Base-by-base conservation (phyloP, 805 yeast genomes). In the Saccharomycopsis vini region DNA sequence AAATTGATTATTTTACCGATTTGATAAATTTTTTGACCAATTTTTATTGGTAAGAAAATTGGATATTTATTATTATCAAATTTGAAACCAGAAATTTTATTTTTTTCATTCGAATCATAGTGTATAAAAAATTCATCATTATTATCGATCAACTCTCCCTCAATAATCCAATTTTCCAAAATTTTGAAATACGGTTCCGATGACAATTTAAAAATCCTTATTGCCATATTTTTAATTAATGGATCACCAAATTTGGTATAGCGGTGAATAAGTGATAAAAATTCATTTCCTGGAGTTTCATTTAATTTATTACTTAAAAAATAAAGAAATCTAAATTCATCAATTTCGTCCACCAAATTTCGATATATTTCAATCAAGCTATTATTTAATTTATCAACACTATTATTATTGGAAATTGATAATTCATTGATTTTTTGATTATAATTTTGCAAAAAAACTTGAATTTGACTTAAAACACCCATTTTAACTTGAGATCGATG, bases 1-100 rank as follows among this genome's bases (percentile, higher is more conserved):
- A 80, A 89, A 7, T 75, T 68, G 4, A 80, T 62, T 5, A 84
- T 73, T 49, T 81, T 78, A 0, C 98, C 98, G 16, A 82, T 76
- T 40, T 80, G 77, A 51, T 66, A 76, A 4, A 79, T 69, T 45
- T 70, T 66, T 20, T 60, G 54, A 3, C 77, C 70, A 2, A 68
- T 54, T 12, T 59, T 57, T 4, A 51, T 51, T 2, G 69, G 51
- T 28, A 77, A 56, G 50, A 75, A 74, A 5, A 49, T 42, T 0
- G 85, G 84, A 3, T 70, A 63, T 34, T 62, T 66, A 0, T 57
- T 58, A 0, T 57, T 54, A 20, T 59, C 40, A 42, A 56, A 66
- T 16, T 52, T 50, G 16, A 70, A 61, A 3, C 63, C 54, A 34
- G 18, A 43, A 39, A 49, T 47, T 19, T 5, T n/a, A 10, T 31